A percentile compares a stretch with the other conserved stretches of the same genome.
These are phyloP conservation scores for Tolypocladium guangdongense DNA, from an alignment of 2,329 filamentous ascomycete genomes.

Conservation along the genomic window DNA sequence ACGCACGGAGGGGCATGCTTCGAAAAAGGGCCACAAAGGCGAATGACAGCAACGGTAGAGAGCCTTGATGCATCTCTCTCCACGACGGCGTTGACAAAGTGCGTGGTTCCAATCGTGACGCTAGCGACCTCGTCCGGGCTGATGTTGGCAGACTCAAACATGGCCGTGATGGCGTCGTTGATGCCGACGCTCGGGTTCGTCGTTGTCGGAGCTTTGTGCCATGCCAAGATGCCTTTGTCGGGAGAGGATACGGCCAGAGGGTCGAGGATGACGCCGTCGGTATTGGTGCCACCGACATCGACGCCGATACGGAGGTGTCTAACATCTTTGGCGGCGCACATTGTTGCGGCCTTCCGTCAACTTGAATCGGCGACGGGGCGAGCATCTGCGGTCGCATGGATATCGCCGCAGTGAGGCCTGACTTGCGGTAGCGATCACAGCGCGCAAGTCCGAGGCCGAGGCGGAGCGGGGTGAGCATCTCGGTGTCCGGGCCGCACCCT, in stretches of 20 bases:
- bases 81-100: slow-evolving; percentile 49
- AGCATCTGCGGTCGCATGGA: background rate
- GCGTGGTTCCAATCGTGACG: slow-evolving; percentile 44
- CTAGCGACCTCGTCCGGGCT: slow-evolving; percentile 28
- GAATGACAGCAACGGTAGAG: slow-evolving; percentile 39
- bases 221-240: slow-evolving; percentile 33
- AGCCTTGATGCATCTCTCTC: slow-evolving; percentile 38
- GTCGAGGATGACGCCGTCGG: slow-evolving; percentile 40
- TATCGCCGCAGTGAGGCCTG: background rate
- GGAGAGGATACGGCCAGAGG: slow-evolving; percentile 21
- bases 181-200: slow-evolving; percentile 36
- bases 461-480: background rate
- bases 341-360: background rate
- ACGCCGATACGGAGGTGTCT: slow-evolving; percentile 29
- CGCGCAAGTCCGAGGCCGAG: background rate
- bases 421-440: no score
- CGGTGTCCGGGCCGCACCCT: background rate
- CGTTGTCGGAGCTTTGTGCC: slow-evolving; percentile 38
- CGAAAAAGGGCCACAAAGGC: slow-evolving; percentile 42
- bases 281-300: slow-evolving; percentile 41
- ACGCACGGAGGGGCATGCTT: slow-evolving; percentile 38
- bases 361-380: background rate
- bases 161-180: slow-evolving; percentile 29
- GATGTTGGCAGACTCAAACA: slow-evolving; percentile 26
- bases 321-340: background rate